Evolutionary conservation across 495 filamentous ascomycete genomes (phyloP), one percentile per base, ranked within the genome.

Genomic region (Penicillium taxi): DNA sequence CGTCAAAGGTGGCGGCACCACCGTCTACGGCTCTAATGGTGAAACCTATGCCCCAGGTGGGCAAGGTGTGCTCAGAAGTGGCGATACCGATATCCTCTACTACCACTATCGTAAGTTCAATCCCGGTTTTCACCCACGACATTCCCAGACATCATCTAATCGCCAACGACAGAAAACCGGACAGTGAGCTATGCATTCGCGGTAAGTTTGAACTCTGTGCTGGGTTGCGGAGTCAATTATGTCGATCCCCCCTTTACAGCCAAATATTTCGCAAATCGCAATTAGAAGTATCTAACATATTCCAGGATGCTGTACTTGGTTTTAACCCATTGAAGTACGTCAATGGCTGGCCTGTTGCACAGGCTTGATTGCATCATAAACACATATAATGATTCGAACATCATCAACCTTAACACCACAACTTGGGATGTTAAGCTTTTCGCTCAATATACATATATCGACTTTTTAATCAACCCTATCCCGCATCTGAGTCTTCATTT

Each of bases 31-130:
- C 11, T 69, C 67, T 2, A 66, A 61, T n/a, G 53, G 53, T 15
- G 61, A 69, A 9, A 59, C 67, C 15, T 70, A 69, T 48, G 68
- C 64, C 3, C 68, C 67, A 20, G 67, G 68, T 13, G 69, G 67
- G 5, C 58, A 66, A 41, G 67, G 59, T 3, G 53, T 68, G 6
- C 35, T 72, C 19, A 51, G 46, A 12, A 55, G 52, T 18, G 58
- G 51, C 12, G 47, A 45, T 1, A 49, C 35, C 9, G 66, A 70
- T 31, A 47, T 68, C 11, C 52, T 72, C 6, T 73, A 67, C 39
- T 72, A 70, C 37, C 68, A 72, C 37, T 70, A 70, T 29, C 48
- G 64, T 69, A 38, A 44, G 64, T 56, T 15, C 5, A 8, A 21
- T 1, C 3, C 8, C 14, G 9, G 14, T 16, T 3, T 5, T 4